A percentile compares a stretch with the other conserved stretches of the same genome.
Conservation (phyloP, 208 protist genomes). For the Balamuthia mandrillaris region DNA sequence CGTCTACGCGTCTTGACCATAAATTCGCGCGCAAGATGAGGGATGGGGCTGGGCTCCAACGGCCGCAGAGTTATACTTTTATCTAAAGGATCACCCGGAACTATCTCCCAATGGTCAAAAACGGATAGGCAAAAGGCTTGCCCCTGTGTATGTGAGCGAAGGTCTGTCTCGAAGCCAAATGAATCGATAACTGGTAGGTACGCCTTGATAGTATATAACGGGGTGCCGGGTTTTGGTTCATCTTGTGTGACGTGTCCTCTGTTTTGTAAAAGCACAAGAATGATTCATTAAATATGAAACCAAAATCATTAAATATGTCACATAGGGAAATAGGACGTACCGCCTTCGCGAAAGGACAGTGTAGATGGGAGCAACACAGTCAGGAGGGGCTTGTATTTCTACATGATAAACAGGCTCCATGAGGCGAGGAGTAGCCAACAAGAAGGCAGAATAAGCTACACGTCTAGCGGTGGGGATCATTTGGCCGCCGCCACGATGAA, state of each 20-base stretch:
- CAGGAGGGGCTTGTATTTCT: conserved; percentile 86
- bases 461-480: conserved; percentile 86
- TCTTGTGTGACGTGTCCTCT: conserved; percentile 87
- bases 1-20: conserved; percentile 97
- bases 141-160: conserved; percentile 93
- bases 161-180: conserved; percentile 98
- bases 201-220: conserved; percentile 87
- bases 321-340: conserved; percentile 28
- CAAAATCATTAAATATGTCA: conserved; percentile 15
- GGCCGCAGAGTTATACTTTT: conserved; percentile 86
- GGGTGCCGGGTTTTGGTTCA: conserved; percentile 91
- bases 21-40: conserved; percentile 96
- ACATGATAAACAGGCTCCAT: conserved; percentile 96
- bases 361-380: conserved; percentile 79
- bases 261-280: too few relatives aligned
- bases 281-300: not conserved
- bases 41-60: conserved; percentile 87
- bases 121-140: conserved; percentile 86
- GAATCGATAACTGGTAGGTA: conserved; percentile 96
- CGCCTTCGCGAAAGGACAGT: conserved; percentile 65
- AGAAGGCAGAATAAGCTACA: conserved; percentile 89
- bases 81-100: conserved; percentile 98
- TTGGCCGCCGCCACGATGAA: conserved; percentile 74
- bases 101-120: conserved; percentile 94
- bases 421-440: conserved; percentile 86